Percentiles rank a stretch among this genome's conserved stretches.
Conservation (phyloP, 805 yeast genomes). For the Metschnikowia orientalis region DNA sequence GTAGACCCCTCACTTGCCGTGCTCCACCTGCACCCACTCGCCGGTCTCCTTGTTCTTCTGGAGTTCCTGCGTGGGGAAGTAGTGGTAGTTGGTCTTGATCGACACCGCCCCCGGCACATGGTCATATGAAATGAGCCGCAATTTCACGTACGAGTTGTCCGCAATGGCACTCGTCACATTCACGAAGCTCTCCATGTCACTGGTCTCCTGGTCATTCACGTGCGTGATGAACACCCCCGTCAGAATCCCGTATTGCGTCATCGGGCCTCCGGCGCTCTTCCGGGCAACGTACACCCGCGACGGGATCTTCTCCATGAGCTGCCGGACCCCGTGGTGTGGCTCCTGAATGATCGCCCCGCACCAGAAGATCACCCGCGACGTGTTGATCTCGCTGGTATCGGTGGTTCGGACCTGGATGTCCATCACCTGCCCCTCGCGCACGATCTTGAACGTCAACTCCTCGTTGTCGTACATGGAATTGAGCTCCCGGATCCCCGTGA, state of each 20-base stretch:
- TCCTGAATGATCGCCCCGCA: slow-evolving; percentile 78
- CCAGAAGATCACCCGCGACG: slow-evolving; percentile 72
- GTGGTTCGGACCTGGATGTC: slow-evolving; percentile 62
- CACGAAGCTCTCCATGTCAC: slow-evolving; percentile 64
- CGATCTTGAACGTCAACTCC: slow-evolving; percentile 53
- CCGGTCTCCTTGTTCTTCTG: slow-evolving; percentile 43
- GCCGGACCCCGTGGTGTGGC: slow-evolving; percentile 92
- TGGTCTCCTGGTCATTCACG: slow-evolving; percentile 72
- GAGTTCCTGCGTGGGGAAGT: slow-evolving; percentile 70
- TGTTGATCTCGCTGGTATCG: slow-evolving; percentile 51
- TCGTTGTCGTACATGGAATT: slow-evolving; percentile 44
- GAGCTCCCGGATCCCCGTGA: slow-evolving; percentile 65
- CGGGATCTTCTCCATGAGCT: slow-evolving; percentile 71
- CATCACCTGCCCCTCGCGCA: slow-evolving; percentile 64
- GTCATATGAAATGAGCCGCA: slow-evolving; percentile 80
- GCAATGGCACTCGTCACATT: slow-evolving; percentile 63
- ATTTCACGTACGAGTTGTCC: slow-evolving; percentile 75
- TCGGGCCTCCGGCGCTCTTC: slow-evolving; percentile 79
- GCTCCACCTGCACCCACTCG: slow-evolving; percentile 48
- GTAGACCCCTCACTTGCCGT: too few relatives aligned
- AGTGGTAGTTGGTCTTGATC: slow-evolving; percentile 81
- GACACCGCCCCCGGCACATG: slow-evolving; percentile 84
- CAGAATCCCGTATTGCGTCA: slow-evolving; percentile 72
- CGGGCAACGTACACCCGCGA: slow-evolving; percentile 79
- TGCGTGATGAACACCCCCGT: slow-evolving; percentile 86